A percentile compares a stretch with the other conserved stretches of the same genome.
phyloP scores from a whole-genome alignment of 2,329 filamentous ascomycete genomes.

The Ceratocystis smalleyi region DNA sequence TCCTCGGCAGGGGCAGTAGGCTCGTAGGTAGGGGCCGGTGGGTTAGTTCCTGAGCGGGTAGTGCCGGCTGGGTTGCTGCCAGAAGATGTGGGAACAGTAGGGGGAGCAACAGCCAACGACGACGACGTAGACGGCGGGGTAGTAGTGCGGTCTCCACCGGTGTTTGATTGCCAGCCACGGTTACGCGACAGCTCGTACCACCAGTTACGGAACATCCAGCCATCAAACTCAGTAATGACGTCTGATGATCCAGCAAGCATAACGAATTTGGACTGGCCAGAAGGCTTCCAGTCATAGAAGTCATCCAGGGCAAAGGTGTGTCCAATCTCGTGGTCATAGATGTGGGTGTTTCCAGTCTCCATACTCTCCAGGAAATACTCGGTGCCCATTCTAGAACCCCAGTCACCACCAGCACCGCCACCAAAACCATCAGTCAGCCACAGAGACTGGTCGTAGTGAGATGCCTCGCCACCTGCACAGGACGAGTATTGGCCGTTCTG shows the following conservation, averaged over 20 bases:
- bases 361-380: conserved; percentile 30
- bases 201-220: conserved; percentile 35
- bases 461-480: conserved; percentile 26
- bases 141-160: background rate
- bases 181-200: conserved; percentile 26
- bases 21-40: background rate
- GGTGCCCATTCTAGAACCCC: conserved; percentile 31
- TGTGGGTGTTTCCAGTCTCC: conserved; percentile 27
- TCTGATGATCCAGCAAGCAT: conserved; percentile 31
- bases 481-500: conserved; percentile 28
- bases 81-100: background rate
- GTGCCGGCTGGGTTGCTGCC: background rate
- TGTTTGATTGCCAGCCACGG: conserved; percentile 21
- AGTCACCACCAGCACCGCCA: conserved; percentile 32
- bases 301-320: conserved; percentile 32
- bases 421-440: conserved; percentile 33
- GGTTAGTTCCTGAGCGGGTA: background rate
- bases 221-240: conserved; percentile 33
- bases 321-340: conserved; percentile 33
- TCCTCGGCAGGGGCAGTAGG: background rate
- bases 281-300: conserved; percentile 30
- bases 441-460: conserved; percentile 32
- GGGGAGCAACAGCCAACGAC: background rate
- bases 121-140: background rate
- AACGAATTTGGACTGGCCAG: conserved; percentile 29